Conservation (phyloP, 1,284 basidiomycete genomes). For the Cystobasidium pallidum region DNA sequence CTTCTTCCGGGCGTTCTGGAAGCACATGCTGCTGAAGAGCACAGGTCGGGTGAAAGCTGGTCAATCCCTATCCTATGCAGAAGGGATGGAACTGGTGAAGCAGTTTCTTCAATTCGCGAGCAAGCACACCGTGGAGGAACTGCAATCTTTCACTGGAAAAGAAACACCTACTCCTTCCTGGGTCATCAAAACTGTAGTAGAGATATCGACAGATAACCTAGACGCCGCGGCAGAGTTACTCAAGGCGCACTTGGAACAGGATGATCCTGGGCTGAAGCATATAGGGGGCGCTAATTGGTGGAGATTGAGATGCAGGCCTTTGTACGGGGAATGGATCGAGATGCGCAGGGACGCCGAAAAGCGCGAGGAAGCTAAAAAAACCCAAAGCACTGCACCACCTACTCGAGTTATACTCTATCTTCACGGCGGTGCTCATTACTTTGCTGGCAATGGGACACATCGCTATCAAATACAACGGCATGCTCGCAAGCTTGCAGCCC, state of each 20-base stretch:
- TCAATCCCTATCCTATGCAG: constrained; percentile 29
- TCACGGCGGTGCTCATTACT: constrained; percentile 47
- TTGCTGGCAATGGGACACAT: constrained; percentile 45
- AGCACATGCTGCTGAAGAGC: constrained; percentile 28
- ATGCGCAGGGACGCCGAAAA: constrained; percentile 32
- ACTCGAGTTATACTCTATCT: constrained; percentile 45
- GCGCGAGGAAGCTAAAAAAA: constrained; percentile 3
- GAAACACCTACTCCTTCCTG: constrained; percentile 40
- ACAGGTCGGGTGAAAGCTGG: constrained; percentile 12
- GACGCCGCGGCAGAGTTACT: constrained; percentile 33
- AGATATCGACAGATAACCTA: constrained; percentile 20
- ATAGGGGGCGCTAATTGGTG: constrained; percentile 36
- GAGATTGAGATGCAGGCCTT: constrained; percentile 27
- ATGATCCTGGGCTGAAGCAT: constrained; percentile 35
- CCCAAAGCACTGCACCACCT: constrained; percentile 3
- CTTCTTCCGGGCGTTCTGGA: constrained; percentile 33
- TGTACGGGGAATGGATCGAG: constrained; percentile 41
- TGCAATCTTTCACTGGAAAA: constrained; percentile 42
- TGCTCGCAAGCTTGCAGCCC: constrained; percentile 57
- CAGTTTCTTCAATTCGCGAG: constrained; percentile 31
- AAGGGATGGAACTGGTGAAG: constrained; percentile 30
- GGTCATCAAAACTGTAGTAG: constrained; percentile 23
- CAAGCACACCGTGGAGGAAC: constrained; percentile 35
- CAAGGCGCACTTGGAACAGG: constrained; percentile 16
- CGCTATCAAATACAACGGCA: constrained; percentile 57